Percentiles rank a stretch among this genome's conserved stretches.
Conservation (phyloP, 768 basidiomycete species). For the Trametes gibbosa region DNA sequence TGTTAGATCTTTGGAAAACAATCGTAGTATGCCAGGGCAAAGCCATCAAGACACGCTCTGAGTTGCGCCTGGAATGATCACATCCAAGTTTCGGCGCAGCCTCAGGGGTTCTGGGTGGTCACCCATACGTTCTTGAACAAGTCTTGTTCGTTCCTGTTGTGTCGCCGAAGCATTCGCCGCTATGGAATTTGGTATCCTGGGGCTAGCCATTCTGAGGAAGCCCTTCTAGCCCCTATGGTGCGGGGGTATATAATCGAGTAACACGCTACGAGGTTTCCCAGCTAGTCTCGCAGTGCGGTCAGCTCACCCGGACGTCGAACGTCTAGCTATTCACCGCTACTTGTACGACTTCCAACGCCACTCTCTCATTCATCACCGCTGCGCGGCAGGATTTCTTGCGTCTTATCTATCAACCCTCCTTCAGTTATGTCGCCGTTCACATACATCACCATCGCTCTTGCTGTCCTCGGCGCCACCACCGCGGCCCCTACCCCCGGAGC, state of each 20-base stretch:
- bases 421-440: constrained; percentile 9
- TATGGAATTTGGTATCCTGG: neutral
- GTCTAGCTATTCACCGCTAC: constrained; percentile 4
- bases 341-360: neutral
- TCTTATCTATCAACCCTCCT: neutral
- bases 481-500: constrained; percentile 43
- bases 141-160: constrained; percentile 4
- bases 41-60: too few relatives aligned
- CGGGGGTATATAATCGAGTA: neutral
- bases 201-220: neutral
- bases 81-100: constrained; percentile 4
- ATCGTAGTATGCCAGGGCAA: neutral
- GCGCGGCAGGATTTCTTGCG: constrained; percentile 8
- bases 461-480: constrained; percentile 42
- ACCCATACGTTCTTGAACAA: neutral
- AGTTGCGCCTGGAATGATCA: neutral
- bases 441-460: constrained; percentile 15
- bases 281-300: constrained; percentile 17
- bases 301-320: constrained; percentile 19
- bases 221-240: neutral
- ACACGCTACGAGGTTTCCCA: neutral
- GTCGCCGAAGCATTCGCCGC: neutral
- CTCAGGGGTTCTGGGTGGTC: neutral
- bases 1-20: neutral
- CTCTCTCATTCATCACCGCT: constrained; percentile 8